Evolutionary conservation across 495 filamentous ascomycete species (phyloP), one percentile per base, ranked within the genome.

Genomic region (Penicillium odoratum): DNA sequence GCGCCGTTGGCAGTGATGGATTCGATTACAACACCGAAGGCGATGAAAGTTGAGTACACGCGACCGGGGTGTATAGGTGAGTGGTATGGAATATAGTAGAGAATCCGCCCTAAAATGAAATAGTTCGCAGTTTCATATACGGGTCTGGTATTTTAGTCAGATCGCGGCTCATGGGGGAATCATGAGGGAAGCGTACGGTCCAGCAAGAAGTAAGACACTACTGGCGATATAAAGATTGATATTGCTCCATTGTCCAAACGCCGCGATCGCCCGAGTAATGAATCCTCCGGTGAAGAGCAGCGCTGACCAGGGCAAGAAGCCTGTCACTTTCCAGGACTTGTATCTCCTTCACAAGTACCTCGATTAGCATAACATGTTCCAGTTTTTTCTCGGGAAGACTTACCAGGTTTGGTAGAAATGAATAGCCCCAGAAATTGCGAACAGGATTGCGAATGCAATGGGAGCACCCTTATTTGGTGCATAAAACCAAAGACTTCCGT

Each of bases 31-130:
- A 68, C 62, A 5, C 86, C 85, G 47, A 93, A 67, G 30, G 81
- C 83, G 46, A 85, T 71, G 64, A 94, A 93, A n/a, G 88, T 90
- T 5, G 85, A 85, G 54, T 89, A 76, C 18, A 92, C 88, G 2
- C 88, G 84, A 3, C 88, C 88, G 0, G 89, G 90, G 67, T 93
- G 87, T 53, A 93, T 85, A 0, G 89, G 88, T 0, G 88, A 85
- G 58, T 87, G 81, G 59, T 92, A 88, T 0, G 90, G 90, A 31
- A 89, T 84, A 72, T 91, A 92, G 73, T 88, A 90, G 4, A 94
- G 78, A 48, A 89, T 83, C 7, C 89, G 86, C 26, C 88, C 90
- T 21, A 93, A 83, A 52, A 87, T 82, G 61, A 90, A 80, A 70
- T 91, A 94, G 67, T 94, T 90, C 29, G 84, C 80, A 0, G 85